Evolutionary conservation across 2,329 filamentous ascomycete species (phyloP), one percentile per base, ranked within the genome.

Genomic region (Zopfia rhizophila): DNA sequence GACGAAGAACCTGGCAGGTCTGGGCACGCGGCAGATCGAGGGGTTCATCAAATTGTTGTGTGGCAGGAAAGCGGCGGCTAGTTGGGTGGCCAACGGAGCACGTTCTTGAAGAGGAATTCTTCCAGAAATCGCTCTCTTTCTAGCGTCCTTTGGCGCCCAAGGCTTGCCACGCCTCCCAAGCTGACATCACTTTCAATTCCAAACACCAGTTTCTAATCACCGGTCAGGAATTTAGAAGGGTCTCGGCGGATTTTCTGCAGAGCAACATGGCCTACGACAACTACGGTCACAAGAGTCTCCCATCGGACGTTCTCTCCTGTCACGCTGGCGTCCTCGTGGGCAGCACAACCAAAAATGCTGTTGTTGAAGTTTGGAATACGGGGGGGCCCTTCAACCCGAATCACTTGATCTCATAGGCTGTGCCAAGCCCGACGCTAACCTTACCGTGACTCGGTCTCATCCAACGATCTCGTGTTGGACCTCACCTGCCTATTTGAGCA

Each of bases 1-100:
- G 16, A n/a, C 22, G 42, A 38, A 21, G 27, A n/a, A 16, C 28
- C 16, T 37, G 27, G 38, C 33, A 19, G 13, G 24, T 11, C 46
- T 44, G 31, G 33, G 44, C 39, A 44, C 24, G 8, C 8, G 24
- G 24, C 8, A n/a, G 8, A n/a, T 8, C 24, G 24, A n/a, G 8
- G 8, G 24, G 24, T 27, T 27, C 24, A 8, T n/a, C 24, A 8
- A 8, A 8, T 8, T 27, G 24, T 27, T 27, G 24, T 27, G 24
- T 8, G 8, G 24, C 8, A 27, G 8, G n/a, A 27, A n/a, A 27
- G 24, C 24, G 24, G 8, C 24, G 24, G n/a, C 24, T 27, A 27
- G 8, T 27, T 27, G 8, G 24, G 24, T 27, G 24, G 24, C 24
- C n/a, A 8, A 8, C 8, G 24, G 24, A 27, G 24, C 8, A n/a